A percentile compares a stretch with the other conserved stretches of the same genome.
phyloP scores from a whole-genome alignment of 169 alveolate genomes.

The Babesia gibsoni region DNA sequence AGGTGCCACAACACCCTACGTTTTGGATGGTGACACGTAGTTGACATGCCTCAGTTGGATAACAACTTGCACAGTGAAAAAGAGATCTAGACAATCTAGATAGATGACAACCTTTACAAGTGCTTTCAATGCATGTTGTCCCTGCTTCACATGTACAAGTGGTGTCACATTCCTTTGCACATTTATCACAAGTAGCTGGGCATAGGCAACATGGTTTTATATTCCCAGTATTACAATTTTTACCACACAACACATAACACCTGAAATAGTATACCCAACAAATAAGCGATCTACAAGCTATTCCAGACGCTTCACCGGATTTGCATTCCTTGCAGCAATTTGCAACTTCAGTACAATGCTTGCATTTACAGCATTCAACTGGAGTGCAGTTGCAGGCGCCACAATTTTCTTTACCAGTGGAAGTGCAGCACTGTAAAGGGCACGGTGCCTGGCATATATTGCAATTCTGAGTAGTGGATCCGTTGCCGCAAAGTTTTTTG shows the following conservation, averaged over 20 bases:
- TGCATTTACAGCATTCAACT: too few relatives aligned
- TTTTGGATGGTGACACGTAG: background rate
- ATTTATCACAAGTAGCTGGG: background rate
- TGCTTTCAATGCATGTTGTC: background rate
- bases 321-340: too few relatives aligned
- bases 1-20: too few relatives aligned
- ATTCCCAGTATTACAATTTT: background rate
- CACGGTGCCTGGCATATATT: too few relatives aligned
- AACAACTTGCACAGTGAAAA: background rate
- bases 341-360: background rate
- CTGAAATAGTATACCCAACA: background rate
- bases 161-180: background rate
- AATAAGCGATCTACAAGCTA: too few relatives aligned
- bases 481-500: too few relatives aligned
- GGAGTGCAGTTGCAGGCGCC: too few relatives aligned
- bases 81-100: background rate
- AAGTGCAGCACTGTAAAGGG: too few relatives aligned
- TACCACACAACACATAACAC: conserved; percentile 11
- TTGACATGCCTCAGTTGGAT: background rate
- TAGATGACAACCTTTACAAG: background rate
- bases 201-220: too few relatives aligned
- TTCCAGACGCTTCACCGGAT: too few relatives aligned
- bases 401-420: too few relatives aligned
- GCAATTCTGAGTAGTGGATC: too few relatives aligned
- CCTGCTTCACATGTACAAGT: background rate